These are phyloP conservation scores for Trichoderma brevicompactum DNA, from an alignment of 2,329 filamentous ascomycete species.

Conservation along the genomic window DNA sequence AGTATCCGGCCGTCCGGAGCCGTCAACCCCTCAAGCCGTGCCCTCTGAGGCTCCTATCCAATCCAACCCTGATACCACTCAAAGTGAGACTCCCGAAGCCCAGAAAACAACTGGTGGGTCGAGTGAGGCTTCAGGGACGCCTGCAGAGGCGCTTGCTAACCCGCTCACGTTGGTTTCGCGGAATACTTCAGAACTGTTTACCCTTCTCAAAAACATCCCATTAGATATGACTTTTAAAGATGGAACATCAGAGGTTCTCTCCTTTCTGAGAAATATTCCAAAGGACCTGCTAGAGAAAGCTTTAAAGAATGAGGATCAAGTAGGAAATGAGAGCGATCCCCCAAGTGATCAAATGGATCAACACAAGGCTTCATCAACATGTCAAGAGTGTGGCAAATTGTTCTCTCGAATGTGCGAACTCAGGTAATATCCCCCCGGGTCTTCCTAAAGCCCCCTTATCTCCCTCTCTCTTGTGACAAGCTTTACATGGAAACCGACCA, in stretches of 20 bases:
- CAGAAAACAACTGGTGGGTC: not conserved
- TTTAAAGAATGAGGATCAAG: constrained; percentile 33
- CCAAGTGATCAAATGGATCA: not conserved
- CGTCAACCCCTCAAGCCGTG: not conserved
- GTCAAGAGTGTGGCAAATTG: constrained; percentile 50
- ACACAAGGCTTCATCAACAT: constrained; percentile 34
- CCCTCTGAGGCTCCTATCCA: not conserved
- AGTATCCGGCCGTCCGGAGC: not conserved
- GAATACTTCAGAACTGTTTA: not conserved
- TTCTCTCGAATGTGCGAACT: constrained; percentile 60
- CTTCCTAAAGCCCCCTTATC: too few relatives aligned
- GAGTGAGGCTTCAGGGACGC: too few relatives aligned
- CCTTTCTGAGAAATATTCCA: constrained; percentile 34
- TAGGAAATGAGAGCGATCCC: constrained; percentile 29
- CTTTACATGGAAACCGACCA: not conserved
- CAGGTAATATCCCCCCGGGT: constrained; percentile 49
- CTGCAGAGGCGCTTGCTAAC: not conserved
- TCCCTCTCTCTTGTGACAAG: not conserved
- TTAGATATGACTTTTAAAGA: not conserved
- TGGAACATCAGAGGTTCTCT: not conserved
- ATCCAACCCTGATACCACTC: not conserved
- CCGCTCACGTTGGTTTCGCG: not conserved
- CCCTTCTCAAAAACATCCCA: not conserved
- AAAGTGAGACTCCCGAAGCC: not conserved
- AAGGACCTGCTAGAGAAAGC: constrained; percentile 42